Base-by-base conservation (phyloP, 306 rosid genomes). In the Quercus dentata region DNA sequence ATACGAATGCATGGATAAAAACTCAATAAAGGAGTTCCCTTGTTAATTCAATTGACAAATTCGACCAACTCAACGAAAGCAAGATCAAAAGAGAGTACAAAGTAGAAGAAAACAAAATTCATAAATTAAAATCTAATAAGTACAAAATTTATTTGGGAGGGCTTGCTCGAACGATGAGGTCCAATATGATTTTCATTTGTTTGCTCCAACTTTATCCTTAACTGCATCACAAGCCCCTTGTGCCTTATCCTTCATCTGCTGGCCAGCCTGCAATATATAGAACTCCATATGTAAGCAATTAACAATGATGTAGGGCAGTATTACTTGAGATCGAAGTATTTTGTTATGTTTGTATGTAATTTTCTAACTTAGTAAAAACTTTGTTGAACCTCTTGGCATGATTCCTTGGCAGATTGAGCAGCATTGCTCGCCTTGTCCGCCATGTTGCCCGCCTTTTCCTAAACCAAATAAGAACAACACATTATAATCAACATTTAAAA, bases 401-500 rank as follows among this genome's bases (percentile, higher is more conserved):
- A 82, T 73, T 82, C 86, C 78, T 78, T 80, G 71, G 83, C 76
- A 76, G 87, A 70, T 76, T 86, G 87, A 67, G 86, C 82, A 71
- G 81, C 79, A 71, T 84, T 82, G 77, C 85, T 20, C 7, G 88
- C 80, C 25, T 63, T 35, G 38, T 79, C 87, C 83, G 76, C 82
- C 77, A 85, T 1, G 75, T 44, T 71, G 76, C 87, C 30, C 35
- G 82, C 82, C 80, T 84, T 86, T 41, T 87, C 91, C 91, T 90
- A 63, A 33, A 59, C 67, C 55, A 83, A 21, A 65, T 19, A 56
- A 5, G 61, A 56, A 69, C 23, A 30, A 55, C 25, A 28, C 44
- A 56, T 28, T 56, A 65, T 33, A 63, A 79, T 5, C 28, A 19
- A 19, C 3, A 35, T 19, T 27, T 49, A 49, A 49, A 49, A 5